phyloP scores from a whole-genome alignment of 1,284 basidiomycete genomes.

The Ceratobasidium sp. region DNA sequence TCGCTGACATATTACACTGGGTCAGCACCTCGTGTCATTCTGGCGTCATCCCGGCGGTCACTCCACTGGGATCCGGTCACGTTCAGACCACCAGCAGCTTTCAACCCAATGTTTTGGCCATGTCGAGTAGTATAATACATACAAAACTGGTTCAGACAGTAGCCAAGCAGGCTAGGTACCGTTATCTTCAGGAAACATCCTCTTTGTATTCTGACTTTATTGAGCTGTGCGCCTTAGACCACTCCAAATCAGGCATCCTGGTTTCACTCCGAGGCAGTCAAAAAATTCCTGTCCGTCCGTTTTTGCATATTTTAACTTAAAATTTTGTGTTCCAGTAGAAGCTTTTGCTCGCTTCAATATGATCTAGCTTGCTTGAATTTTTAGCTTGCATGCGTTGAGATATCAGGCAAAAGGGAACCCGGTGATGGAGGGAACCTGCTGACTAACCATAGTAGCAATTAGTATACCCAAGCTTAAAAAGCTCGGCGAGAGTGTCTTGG shows the following conservation, averaged over 20 bases:
- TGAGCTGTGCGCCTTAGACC: neutral
- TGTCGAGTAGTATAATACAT: neutral
- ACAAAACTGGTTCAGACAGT: neutral
- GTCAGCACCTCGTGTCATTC: constrained; percentile 44
- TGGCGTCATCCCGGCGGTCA: no score
- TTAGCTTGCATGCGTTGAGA: neutral
- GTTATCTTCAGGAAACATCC: neutral
- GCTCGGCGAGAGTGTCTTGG: no score
- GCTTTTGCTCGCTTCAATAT: neutral
- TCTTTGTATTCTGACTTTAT: neutral
- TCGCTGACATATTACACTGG: no score
- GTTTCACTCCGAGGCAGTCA: neutral
- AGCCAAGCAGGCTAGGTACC: neutral
- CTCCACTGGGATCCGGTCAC: neutral
- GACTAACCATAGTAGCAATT: constrained; percentile 4
- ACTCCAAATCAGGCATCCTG: neutral
- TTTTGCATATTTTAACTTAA: neutral
- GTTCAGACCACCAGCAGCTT: neutral
- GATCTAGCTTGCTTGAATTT: neutral
- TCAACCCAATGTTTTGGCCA: neutral
- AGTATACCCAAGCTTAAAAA: no score
- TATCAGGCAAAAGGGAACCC: no score
- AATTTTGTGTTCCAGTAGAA: neutral
- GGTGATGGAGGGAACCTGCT: neutral
- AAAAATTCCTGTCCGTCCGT: neutral